These are phyloP conservation scores for Tremellales sp. DNA, from an alignment of 1,284 basidiomycete species.

Conservation along the genomic window DNA sequence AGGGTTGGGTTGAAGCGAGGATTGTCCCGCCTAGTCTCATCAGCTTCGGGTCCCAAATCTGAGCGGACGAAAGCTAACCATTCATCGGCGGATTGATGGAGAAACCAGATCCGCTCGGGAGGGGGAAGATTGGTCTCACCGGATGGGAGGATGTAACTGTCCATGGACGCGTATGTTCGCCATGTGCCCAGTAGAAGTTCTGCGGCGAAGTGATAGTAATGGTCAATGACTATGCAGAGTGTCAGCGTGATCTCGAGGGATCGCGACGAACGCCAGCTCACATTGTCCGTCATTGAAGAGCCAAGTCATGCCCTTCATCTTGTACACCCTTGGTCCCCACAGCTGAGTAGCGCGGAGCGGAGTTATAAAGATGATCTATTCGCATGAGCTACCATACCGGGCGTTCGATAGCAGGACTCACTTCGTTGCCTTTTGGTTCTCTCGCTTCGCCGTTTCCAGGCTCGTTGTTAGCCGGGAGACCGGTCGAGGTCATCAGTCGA, in stretches of 20 bases:
- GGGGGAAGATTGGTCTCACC: conserved; percentile 38
- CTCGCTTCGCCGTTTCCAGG: conserved; percentile 62
- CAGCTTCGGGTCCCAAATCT: neutral
- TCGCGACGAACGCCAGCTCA: conserved; percentile 20
- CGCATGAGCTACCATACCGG: neutral
- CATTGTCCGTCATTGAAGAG: conserved; percentile 49
- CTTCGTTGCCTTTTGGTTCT: conserved; percentile 61
- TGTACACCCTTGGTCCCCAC: conserved; percentile 64
- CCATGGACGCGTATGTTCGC: conserved; percentile 59
- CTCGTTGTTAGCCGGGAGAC: conserved; percentile 57
- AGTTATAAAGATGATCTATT: conserved; percentile 52
- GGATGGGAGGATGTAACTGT: conserved; percentile 34
- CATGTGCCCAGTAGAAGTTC: conserved; percentile 70
- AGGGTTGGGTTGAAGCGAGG: conserved; percentile 46
- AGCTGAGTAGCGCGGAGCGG: conserved; percentile 58
- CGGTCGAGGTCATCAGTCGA: conserved; percentile 65
- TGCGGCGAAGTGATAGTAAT: conserved; percentile 78
- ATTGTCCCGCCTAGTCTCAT: conserved; percentile 38
- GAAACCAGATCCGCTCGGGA: conserved; percentile 44
- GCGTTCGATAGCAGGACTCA: conserved; percentile 45
- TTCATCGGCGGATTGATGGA: conserved; percentile 37
- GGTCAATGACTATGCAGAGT: conserved; percentile 56
- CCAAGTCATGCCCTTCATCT: conserved; percentile 64
- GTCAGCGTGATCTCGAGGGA: neutral
- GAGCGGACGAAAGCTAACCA: conserved; percentile 31